A percentile compares a stretch with the other conserved stretches of the same genome.
phyloP scores from a whole-genome alignment of 164 flowering plant genomes.

The Stephania yunnanensis region DNA sequence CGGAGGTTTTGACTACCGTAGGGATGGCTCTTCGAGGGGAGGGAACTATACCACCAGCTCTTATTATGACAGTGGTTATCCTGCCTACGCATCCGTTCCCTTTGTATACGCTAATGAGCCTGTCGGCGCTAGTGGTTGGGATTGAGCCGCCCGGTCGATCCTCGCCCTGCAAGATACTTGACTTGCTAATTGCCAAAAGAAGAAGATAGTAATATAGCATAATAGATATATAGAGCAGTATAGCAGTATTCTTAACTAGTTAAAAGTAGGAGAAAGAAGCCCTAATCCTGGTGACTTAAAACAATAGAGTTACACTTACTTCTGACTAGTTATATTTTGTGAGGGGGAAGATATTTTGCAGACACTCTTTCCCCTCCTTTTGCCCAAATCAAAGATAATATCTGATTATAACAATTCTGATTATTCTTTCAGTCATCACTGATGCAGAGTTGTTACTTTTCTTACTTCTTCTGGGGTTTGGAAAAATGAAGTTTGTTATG shows the following conservation, averaged over 20 bases:
- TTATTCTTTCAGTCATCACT: not conserved
- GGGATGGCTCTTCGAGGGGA: conserved; percentile 14
- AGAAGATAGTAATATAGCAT: not conserved
- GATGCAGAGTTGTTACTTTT: too few species aligned
- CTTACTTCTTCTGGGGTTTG: too few species aligned
- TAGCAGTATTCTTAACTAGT: not conserved
- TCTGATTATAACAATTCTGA: not conserved
- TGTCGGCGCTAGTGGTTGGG: conserved; percentile 38
- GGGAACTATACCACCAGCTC: conserved; percentile 14
- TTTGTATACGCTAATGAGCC: conserved; percentile 16
- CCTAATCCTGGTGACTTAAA: not conserved
- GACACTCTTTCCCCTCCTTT: not conserved
- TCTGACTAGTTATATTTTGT: not conserved
- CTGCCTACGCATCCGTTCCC: conserved; percentile 6
- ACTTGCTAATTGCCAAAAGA: too few species aligned
- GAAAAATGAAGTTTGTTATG: too few species aligned
- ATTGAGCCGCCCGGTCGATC: conserved; percentile 10
- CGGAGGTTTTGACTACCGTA: conserved; percentile 47
- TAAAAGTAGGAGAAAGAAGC: not conserved
- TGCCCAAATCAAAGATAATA: not conserved
- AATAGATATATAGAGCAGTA: not conserved
- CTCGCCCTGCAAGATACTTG: not conserved
- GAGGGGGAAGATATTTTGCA: not conserved
- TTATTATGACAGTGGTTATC: not conserved
- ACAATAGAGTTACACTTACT: not conserved